Base-by-base conservation (phyloP, 2,329 filamentous ascomycete species). In the Talaromyces amestolkiae region DNA sequence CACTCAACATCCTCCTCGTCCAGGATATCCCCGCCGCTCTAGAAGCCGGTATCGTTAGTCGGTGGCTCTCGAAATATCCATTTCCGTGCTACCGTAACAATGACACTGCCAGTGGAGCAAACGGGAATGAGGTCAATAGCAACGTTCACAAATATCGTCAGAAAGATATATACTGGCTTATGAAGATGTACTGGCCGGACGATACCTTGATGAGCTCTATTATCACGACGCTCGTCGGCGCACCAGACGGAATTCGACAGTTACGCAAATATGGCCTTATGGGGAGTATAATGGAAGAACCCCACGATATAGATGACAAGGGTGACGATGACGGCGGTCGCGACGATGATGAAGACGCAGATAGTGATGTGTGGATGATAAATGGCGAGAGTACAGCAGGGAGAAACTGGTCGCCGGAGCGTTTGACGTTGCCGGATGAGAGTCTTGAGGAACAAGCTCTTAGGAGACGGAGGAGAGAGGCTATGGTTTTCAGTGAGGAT, bases 401-500 rank as follows among this genome's bases (percentile, higher is more conserved):
- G 79, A 43, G 79, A 73, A 68, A 69, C 15, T 70, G 69, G 58
- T 54, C 75, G 74, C 67, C 72, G 73, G 68, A 75, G 61, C 69
- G 74, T 27, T n/a, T 61, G 69, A 68, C 76, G 68, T 64, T 72
- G 11, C 75, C 71, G 27, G 74, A 76, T 63, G 73, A 73, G 39
- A 79, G 70, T 56, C 67, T 71, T 5, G 76, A 77, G 67, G 91
- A 94, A 75, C 88, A 91, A 72, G 86, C 89, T 62, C 82, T 93
- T 67, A 83, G 92, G 66, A 85, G 93, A 69, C 85, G 91, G 59
- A 86, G 94, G 73, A 85, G 93, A 69, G 92, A 97, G 79, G 93
- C 92, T 4, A 93, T 97, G 86, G 93, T 97, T 22, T 81, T 97
- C 65, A 94, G 93, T 72, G 92, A 96, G 72, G 91, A 91, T n/a